Evolutionary conservation across 169 alveolate species (phyloP).

Genomic region (Plasmodium falciparum): DNA sequence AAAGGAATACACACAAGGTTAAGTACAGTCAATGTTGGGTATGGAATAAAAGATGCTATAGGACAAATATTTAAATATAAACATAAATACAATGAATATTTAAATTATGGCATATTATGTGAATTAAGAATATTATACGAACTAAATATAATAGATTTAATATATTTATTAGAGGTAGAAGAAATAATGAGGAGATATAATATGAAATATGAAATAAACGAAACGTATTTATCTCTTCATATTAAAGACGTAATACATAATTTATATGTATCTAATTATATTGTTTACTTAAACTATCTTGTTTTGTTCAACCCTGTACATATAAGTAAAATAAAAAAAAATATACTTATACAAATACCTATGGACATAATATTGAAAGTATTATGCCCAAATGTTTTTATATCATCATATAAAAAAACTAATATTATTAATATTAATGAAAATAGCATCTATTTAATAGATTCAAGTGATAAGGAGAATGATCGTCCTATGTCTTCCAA

Average conservation of each 20-base stretch:
- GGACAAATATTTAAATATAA: neutral
- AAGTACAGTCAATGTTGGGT: neutral
- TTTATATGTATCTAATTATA: too few relatives aligned
- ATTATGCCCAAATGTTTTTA: neutral
- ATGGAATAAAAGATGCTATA: constrained; percentile 15
- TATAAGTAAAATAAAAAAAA: constrained; percentile 3
- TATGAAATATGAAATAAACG: constrained; percentile 25
- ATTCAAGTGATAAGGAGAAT: too few relatives aligned
- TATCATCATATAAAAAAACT: too few relatives aligned
- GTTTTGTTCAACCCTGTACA: too few relatives aligned
- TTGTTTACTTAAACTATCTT: too few relatives aligned
- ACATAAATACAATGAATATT: constrained; percentile 1
- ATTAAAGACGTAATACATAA: too few relatives aligned
- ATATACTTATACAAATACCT: constrained; percentile 13
- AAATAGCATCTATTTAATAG: too few relatives aligned
- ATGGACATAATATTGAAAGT: neutral
- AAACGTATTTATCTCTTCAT: neutral
- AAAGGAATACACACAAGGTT: too few relatives aligned
- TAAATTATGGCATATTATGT: constrained; percentile 29
- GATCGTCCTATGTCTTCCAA: too few relatives aligned
- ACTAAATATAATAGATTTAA: constrained; percentile 3
- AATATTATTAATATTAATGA: too few relatives aligned
- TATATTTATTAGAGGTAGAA: constrained; percentile 4
- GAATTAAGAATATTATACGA: constrained; percentile 39
- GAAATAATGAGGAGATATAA: constrained; percentile 20